phyloP scores from a whole-genome alignment of 2,329 filamentous ascomycete genomes.

The Xylariaceae sp. region DNA sequence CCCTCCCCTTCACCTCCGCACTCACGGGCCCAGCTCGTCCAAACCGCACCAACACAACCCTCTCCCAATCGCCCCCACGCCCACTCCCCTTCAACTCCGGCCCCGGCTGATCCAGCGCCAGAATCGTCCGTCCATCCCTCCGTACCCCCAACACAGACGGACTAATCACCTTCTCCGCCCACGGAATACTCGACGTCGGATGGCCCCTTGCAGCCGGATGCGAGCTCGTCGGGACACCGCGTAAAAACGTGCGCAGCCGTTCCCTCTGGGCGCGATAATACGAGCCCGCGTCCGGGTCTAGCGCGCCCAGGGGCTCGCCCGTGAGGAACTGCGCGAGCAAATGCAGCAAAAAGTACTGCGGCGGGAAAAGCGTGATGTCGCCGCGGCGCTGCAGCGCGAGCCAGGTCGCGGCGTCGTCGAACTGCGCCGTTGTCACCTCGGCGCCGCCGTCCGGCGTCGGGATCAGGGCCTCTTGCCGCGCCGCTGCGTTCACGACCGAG shows the following conservation, averaged over 20 bases:
- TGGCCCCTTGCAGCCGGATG: slow-evolving; percentile 38
- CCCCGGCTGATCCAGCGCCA: slow-evolving; percentile 55
- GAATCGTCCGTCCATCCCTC: slow-evolving; percentile 43
- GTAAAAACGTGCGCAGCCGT: slow-evolving; percentile 50
- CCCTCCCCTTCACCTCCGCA: slow-evolving; percentile 48
- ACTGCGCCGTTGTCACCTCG: slow-evolving; percentile 68
- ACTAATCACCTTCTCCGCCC: slow-evolving; percentile 58
- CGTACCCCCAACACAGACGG: slow-evolving; percentile 45
- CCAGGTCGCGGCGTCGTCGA: slow-evolving; percentile 67
- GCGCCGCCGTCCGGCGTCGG: slow-evolving; percentile 65
- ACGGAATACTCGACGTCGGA: slow-evolving; percentile 43
- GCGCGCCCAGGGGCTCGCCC: slow-evolving; percentile 28
- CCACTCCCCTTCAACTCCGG: slow-evolving; percentile 45
- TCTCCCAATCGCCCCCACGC: slow-evolving; percentile 52
- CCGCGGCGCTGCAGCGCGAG: slow-evolving; percentile 56
- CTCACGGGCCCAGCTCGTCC: slow-evolving; percentile 45
- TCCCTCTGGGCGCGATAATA: slow-evolving; percentile 47
- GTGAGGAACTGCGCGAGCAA: slow-evolving; percentile 52
- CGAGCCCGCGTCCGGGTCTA: slow-evolving; percentile 22
- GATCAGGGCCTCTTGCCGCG: slow-evolving; percentile 50
- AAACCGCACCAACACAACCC: slow-evolving; percentile 55
- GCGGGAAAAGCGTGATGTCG: slow-evolving; percentile 81
- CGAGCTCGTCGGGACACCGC: slow-evolving; percentile 38
- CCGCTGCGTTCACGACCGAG: slow-evolving; percentile 22
- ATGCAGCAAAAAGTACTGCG: slow-evolving; percentile 71